Evolutionary conservation across 139 green algal species (phyloP).

Genomic region (Choricystis sp.): DNA sequence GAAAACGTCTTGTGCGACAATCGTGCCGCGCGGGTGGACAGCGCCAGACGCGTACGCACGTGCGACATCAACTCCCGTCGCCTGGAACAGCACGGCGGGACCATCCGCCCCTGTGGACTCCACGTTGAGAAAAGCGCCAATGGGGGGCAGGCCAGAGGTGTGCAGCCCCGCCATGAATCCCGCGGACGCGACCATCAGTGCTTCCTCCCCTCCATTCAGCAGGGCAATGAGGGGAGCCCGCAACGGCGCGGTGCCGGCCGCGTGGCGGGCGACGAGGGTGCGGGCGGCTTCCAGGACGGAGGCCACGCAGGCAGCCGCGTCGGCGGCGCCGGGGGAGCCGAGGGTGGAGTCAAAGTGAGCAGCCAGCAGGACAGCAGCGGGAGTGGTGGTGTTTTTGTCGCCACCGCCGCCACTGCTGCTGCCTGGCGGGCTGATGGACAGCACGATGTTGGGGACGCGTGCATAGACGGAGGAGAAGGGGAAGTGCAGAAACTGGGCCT

Average conservation of each 20-base stretch:
- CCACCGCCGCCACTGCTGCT: too few species aligned
- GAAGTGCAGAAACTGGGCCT: neutral
- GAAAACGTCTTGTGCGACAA: conserved; percentile 43
- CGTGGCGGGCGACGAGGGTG: too few species aligned
- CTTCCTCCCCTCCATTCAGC: conserved; percentile 48
- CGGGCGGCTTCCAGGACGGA: neutral
- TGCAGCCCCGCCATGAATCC: conserved; percentile 22
- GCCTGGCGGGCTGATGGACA: neutral
- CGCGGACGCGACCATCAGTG: conserved; percentile 19
- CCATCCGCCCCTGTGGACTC: conserved; percentile 50
- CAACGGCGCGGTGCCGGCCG: neutral
- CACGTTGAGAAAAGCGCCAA: conserved; percentile 60
- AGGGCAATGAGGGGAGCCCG: conserved; percentile 38
- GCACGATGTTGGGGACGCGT: neutral
- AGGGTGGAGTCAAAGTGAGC: conserved; percentile 29
- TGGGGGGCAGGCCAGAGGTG: conserved; percentile 3
- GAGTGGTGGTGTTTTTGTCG: neutral
- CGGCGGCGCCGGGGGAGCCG: conserved; percentile 8
- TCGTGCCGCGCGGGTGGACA: conserved; percentile 24
- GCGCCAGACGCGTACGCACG: conserved; percentile 27
- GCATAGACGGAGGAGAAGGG: neutral
- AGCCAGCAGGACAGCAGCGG: conserved; percentile 23
- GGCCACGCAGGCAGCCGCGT: neutral
- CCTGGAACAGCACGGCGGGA: conserved; percentile 55
- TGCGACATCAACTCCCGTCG: conserved; percentile 35